phyloP scores from a whole-genome alignment of 129 eudicot genomes.

The Erigeron canadensis region DNA sequence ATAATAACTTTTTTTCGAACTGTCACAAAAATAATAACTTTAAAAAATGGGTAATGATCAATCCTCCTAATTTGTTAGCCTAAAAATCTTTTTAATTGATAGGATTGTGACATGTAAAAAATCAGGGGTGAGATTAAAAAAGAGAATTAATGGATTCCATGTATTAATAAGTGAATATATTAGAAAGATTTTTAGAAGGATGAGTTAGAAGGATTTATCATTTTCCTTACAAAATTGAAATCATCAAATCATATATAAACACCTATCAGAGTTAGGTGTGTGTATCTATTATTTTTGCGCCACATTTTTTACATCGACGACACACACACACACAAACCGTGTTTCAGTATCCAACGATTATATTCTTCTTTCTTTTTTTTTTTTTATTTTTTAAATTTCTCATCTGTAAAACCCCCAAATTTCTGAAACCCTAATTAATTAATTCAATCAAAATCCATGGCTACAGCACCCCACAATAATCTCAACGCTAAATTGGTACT shows the following conservation, averaged over 20 bases:
- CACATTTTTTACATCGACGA: slow-evolving; percentile 31
- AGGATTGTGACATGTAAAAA: too few species aligned
- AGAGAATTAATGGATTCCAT: too few species aligned
- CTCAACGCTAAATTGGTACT: slow-evolving; percentile 88
- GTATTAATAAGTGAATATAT: too few species aligned
- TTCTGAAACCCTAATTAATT: slow-evolving; percentile 7
- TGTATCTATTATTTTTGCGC: slow-evolving; percentile 1
- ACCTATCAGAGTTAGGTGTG: slow-evolving; percentile 4
- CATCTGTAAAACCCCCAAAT: neutral
- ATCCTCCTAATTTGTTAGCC: too few species aligned
- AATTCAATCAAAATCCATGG: slow-evolving; percentile 38
- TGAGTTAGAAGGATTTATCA: too few species aligned
- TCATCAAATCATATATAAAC: neutral
- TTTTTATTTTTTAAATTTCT: too few species aligned
- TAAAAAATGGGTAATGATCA: too few species aligned
- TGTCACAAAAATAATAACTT: too few species aligned
- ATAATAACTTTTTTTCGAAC: neutral
- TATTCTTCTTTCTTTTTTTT: slow-evolving; percentile 9
- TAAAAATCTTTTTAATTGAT: too few species aligned
- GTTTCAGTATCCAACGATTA: neutral
- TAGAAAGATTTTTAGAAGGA: too few species aligned
- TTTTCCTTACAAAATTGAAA: too few species aligned
- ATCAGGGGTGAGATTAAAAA: too few species aligned
- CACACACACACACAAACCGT: slow-evolving; percentile 12
- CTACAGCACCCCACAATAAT: slow-evolving; percentile 67